Percentiles rank a stretch among this genome's conserved stretches.
phyloP scores from a whole-genome alignment of 495 filamentous ascomycete species.

The Lepidopterella palustris region DNA sequence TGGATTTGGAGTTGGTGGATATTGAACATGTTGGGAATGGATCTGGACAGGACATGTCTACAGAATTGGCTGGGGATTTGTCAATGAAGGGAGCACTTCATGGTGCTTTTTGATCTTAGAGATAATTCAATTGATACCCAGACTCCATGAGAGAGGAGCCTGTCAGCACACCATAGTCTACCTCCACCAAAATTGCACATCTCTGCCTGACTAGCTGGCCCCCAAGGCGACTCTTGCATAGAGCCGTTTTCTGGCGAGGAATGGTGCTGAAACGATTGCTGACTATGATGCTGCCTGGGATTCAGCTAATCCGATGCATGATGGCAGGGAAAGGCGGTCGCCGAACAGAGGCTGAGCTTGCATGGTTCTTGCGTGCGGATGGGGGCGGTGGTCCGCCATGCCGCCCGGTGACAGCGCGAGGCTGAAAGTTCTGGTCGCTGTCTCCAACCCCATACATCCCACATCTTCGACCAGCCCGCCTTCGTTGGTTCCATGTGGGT shows the following conservation, averaged over 20 bases:
- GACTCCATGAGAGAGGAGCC: neutral
- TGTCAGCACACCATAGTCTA: too few relatives aligned
- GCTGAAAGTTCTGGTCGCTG: neutral
- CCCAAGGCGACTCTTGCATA: neutral
- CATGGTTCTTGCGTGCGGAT: neutral
- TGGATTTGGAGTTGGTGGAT: conserved; percentile 1
- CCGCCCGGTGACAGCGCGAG: neutral
- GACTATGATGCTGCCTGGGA: neutral
- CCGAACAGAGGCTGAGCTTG: neutral
- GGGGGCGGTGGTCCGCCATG: neutral
- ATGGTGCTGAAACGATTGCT: too few relatives aligned
- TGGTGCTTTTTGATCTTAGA: neutral
- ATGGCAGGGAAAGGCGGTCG: neutral
- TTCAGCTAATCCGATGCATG: neutral
- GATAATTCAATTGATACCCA: neutral
- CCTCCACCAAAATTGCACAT: neutral
- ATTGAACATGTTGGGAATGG: neutral
- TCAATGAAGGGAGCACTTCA: too few relatives aligned
- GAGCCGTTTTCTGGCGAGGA: neutral
- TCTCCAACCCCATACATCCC: neutral
- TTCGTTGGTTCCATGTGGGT: conserved; percentile 7
- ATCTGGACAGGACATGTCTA: neutral
- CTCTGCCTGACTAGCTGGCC: neutral
- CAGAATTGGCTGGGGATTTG: neutral
- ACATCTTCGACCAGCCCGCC: neutral